Percentiles rank a stretch among this genome's conserved stretches.
phyloP scores from a whole-genome alignment of 768 basidiomycete species.

The Russula olivacea region DNA sequence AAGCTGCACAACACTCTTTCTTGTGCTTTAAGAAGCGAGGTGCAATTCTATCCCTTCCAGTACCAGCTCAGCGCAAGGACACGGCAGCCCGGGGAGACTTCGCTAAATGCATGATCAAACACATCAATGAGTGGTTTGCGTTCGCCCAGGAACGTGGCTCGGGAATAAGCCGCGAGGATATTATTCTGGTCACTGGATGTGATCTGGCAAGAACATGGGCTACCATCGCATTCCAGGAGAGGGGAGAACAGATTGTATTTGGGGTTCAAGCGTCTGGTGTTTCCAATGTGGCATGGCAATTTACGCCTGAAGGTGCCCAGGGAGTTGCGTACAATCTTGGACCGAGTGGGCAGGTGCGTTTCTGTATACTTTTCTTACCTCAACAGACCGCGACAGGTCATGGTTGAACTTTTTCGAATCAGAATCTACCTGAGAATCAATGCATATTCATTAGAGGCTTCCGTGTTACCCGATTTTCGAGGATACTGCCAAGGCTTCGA shows the following conservation, averaged over 20 bases:
- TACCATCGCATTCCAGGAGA: neutral
- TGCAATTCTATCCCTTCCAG: neutral
- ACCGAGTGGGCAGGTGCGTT: neutral
- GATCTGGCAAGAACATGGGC: neutral
- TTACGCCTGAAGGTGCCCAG: neutral
- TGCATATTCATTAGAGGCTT: constrained; percentile 1
- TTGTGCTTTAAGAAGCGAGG: neutral
- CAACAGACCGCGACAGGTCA: neutral
- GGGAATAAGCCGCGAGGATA: neutral
- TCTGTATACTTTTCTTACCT: too few species aligned
- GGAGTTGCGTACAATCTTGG: neutral
- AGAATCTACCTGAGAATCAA: neutral
- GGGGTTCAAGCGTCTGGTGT: neutral
- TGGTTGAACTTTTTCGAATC: neutral
- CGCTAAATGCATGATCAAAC: neutral
- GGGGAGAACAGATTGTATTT: neutral
- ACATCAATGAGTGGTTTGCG: neutral
- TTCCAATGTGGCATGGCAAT: neutral
- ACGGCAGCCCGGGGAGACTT: neutral
- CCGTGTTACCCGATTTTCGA: neutral
- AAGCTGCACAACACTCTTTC: neutral
- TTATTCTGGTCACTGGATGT: constrained; percentile 1
- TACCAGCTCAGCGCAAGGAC: neutral
- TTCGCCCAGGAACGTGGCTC: neutral
- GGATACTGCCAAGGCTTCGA: constrained; percentile 1